These are phyloP conservation scores for Colletotrichum navitas DNA, from an alignment of 2,329 filamentous ascomycete species.

Conservation along the genomic window DNA sequence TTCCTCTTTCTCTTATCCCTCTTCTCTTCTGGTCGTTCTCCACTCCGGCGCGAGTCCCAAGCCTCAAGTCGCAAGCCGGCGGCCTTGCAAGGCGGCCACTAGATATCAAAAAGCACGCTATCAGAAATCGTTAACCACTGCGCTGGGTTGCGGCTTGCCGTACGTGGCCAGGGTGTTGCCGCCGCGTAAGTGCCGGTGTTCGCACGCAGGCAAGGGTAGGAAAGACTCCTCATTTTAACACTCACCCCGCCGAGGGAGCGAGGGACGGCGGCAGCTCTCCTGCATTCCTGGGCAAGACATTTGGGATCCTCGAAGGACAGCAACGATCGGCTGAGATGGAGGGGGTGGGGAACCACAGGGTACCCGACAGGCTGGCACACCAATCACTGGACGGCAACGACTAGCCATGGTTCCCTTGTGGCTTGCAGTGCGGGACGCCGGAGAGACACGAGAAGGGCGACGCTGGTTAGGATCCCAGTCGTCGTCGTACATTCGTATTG, in stretches of 20 bases:
- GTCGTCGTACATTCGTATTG: slow-evolving; percentile 23
- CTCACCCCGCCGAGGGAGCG: slow-evolving; percentile 2
- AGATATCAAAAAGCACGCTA: neutral
- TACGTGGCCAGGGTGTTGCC: slow-evolving; percentile 12
- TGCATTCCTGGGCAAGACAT: slow-evolving; percentile 37
- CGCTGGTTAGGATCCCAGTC: slow-evolving; percentile 12
- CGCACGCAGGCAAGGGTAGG: slow-evolving; percentile 1
- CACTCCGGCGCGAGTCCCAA: neutral
- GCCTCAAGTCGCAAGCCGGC: slow-evolving; percentile 15
- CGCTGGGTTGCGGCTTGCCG: slow-evolving; percentile 34
- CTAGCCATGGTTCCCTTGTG: slow-evolving; percentile 17
- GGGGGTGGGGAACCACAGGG: slow-evolving; percentile 12
- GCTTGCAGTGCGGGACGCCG: slow-evolving; percentile 23
- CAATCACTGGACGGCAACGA: slow-evolving; percentile 17
- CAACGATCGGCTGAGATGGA: slow-evolving; percentile 15
- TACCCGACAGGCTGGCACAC: slow-evolving; percentile 32
- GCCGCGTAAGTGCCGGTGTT: neutral
- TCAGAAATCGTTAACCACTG: slow-evolving; percentile 14
- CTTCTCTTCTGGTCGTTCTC: neutral
- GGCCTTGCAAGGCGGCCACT: slow-evolving; percentile 27
- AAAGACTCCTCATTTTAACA: slow-evolving; percentile 22
- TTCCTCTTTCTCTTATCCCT: neutral
- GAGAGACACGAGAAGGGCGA: slow-evolving; percentile 8
- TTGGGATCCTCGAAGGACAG: neutral
- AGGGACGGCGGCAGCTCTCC: slow-evolving; percentile 5